Evolutionary conservation across 2,329 filamentous ascomycete species (phyloP), one percentile per base, ranked within the genome.

Genomic region (Aspergillus tamarii): DNA sequence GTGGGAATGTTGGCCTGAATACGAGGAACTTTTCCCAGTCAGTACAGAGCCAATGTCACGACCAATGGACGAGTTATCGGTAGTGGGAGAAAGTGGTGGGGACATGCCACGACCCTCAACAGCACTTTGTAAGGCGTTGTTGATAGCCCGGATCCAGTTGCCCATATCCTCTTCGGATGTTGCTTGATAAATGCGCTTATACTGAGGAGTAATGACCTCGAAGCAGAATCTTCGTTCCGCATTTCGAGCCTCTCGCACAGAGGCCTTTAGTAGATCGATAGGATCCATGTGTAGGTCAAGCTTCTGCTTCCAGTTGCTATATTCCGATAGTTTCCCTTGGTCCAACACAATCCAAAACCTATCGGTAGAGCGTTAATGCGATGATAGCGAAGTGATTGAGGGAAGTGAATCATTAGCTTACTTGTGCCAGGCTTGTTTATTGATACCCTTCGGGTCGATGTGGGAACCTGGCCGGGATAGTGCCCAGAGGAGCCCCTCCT

Each of bases 381-480:
- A 43, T 10, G 59, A 19, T 57, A 32, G 43, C 26, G 21, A 9
- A 28, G 12, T 28, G 16, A 50, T 16, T 32, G 19, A 52, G 28
- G 16, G 16, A 32, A 52, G 28, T 32, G 26, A 32, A 11, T 34
- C 4, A 9, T 32, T 21, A 12, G 48, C 48, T 81, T 83, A 96
- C 92, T 99, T 99, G 78, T 99, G 95, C 95, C 95, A 99, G 57
- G 93, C 94, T 78, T 96, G 93, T 77, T 98, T 97, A 75, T 97
- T 98, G 70, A 99, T 84, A 21, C 93, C 94, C 70, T 95, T 93
- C 11, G 95, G 95, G 76, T 99, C 96, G 32, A 95, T 94, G 77
- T 99, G 95, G 62, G 93, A 94, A 21, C 94, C 94, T 3, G 94
- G 94, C 67, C 93, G 88, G 74, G 94, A 98, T 52, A 98, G 82